Base-by-base conservation (phyloP, 495 filamentous ascomycete genomes). In the Bacidia gigantensis region DNA sequence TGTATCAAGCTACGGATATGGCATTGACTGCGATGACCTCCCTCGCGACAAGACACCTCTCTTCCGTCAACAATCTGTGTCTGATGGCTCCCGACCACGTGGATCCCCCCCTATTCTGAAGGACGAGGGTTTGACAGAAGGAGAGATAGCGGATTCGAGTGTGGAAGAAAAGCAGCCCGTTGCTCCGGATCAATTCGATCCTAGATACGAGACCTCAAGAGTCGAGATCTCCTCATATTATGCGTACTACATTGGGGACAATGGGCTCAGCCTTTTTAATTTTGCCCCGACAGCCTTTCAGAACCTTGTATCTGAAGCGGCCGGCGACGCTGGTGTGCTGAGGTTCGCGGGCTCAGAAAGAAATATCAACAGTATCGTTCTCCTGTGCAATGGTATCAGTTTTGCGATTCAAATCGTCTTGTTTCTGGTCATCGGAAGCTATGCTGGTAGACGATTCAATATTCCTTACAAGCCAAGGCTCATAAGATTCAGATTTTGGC, bases 281-380 rank as follows among this genome's bases (percentile, higher is more conserved):
- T 84, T 82, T 57, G 80, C 75, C 2, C 80, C 80, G 7, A 83
- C 80, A 2, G 77, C 76, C 21, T 81, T 80, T 49, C 80, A 84
- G 54, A 82, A 82, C 53, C 62, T 82, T 21, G 60, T 84, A 2
- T 75, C 64, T 39, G 73, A 81, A 64, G 76, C 77, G 7, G 77
- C 75, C 1, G 71, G 71, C 12, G 64, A 72, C 43, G 63, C 66
- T 32, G 71, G 63, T 1, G 62, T 70, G 2, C 64, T 82, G 21
- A 26, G 56, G 0, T 82, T 82, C 51, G 69, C 69, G 0, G 79
- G 77, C 11, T 60, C 59, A 17, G 46, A 65, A 18, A 69, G 76
- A 17, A 76, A 72, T 3, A 72, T 80, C 52, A 77, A 83, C 56
- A 77, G 71, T 53, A 81, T 82, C 50, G 74, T 83, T 12, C 68